Base-by-base conservation (phyloP, 768 basidiomycete species). In the Pulveroboletus sp. region DNA sequence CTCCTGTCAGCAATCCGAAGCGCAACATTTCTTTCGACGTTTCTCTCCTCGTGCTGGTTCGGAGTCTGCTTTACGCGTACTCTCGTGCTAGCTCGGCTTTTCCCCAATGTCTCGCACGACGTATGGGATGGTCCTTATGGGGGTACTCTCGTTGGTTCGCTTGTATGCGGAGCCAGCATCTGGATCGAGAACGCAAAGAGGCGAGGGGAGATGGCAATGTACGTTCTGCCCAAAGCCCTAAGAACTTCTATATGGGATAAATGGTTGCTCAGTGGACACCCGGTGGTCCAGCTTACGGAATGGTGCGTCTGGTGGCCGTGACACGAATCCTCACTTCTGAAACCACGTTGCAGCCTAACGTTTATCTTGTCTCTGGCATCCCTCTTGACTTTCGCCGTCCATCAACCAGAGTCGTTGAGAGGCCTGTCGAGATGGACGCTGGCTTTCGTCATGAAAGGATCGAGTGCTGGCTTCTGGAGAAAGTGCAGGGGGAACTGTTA, bases 41-140 rank as follows among this genome's bases (percentile, higher is more conserved):
- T 91, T 57, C 74, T 90, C 36, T 75, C 82, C 1, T 76, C 82
- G 4, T 86, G 79, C 61, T 91, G 85, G 82, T 78, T 78, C 44
- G 60, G 79, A 6, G 81, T 89, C 13, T 91, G 89, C 64, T 63
- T 82, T 29, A 80, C 82, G 10, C 80, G 89, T 40, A 82, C 88
- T 3, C 69, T 85, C 6, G 69, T 80, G 6, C 63, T 86, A 13
- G 85, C 87, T 2, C 79, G 78, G 22, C 59, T 82, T 8, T 74
- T 90, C 32, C 86, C 85, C 0, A 70, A 63, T 31, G 72, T 91
- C 41, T 84, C 88, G 14, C 86, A 91, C 55, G 78, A 91, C 49
- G 79, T 85, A 51, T 88, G 85, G 80, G 89, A 91, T 59, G 86
- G 89, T 0, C 84, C 89, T 1, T 76, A 73, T 49, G 89, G 89